Conservation (phyloP, 1,284 basidiomycete genomes). For the Fistulina hepatica region DNA sequence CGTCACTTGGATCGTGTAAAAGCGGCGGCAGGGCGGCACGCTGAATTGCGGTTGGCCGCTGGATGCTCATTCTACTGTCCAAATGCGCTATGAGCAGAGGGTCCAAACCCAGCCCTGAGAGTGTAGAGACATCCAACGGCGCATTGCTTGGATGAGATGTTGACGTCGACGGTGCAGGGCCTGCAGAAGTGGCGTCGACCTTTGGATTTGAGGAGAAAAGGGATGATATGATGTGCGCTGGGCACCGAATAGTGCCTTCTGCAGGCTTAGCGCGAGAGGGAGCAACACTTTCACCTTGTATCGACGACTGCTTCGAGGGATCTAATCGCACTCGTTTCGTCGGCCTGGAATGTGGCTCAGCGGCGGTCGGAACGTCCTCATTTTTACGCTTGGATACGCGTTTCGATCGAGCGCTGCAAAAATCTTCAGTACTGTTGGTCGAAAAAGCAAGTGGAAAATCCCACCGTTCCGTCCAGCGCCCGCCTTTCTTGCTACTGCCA, state of each 20-base stretch:
- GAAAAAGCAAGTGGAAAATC: constrained; percentile 17
- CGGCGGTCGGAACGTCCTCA: constrained; percentile 16
- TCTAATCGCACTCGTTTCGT: constrained; percentile 41
- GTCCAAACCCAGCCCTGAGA: constrained; percentile 69
- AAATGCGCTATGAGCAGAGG: constrained; percentile 77
- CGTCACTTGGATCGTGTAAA: constrained; percentile 34
- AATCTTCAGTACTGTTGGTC: constrained; percentile 12
- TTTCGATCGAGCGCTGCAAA: constrained; percentile 55
- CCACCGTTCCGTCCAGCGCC: constrained; percentile 84
- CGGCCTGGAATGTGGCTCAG: constrained; percentile 13
- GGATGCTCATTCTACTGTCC: constrained; percentile 70
- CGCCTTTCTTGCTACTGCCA: constrained; percentile 45
- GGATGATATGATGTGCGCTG: constrained; percentile 78
- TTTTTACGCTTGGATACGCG: constrained; percentile 54
- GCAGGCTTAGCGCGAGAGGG: constrained; percentile 15
- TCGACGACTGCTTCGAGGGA: constrained; percentile 12
- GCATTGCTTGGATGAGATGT: constrained; percentile 71
- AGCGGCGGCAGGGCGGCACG: constrained; percentile 71
- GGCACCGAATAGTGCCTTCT: constrained; percentile 17
- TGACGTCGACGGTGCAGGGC: constrained; percentile 19
- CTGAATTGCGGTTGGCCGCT: constrained; percentile 88
- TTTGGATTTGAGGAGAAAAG: constrained; percentile 81
- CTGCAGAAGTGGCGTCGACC: constrained; percentile 33
- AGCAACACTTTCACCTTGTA: constrained; percentile 18
- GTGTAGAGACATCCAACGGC: constrained; percentile 68